phyloP scores from a whole-genome alignment of 108 stramenopile species.

The Skeletonema marinoi region DNA sequence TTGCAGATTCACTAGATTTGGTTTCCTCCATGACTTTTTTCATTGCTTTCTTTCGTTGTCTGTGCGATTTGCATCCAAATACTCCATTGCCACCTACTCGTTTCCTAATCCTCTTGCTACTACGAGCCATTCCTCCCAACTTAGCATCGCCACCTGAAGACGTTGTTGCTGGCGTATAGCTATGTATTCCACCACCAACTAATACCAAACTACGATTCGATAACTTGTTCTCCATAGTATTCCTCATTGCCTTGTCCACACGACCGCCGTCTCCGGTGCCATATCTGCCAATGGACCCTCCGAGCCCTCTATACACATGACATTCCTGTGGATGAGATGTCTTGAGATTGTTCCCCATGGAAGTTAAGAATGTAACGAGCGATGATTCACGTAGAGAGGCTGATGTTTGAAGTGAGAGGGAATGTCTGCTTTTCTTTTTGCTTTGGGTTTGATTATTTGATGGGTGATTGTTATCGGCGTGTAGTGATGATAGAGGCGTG shows the following conservation, averaged over 20 bases:
- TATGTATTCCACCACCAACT: conserved; percentile 32
- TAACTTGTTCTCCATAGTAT: conserved; percentile 22
- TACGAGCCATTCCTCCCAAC: no score
- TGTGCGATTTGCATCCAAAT: conserved; percentile 38
- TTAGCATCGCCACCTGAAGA: background rate
- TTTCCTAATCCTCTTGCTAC: conserved; percentile 35
- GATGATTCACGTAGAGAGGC: conserved; percentile 33
- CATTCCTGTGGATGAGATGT: conserved; percentile 21
- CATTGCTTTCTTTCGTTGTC: conserved; percentile 34
- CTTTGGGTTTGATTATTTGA: background rate
- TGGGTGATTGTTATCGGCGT: conserved; percentile 6
- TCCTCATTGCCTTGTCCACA: background rate
- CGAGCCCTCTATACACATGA: conserved; percentile 14
- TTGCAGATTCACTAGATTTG: background rate
- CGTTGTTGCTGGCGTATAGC: background rate
- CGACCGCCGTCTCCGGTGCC: conserved; percentile 32
- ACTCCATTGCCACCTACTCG: conserved; percentile 39
- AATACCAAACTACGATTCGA: conserved; percentile 41
- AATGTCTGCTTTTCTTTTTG: conserved; percentile 22
- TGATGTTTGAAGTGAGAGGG: conserved; percentile 36
- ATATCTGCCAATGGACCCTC: conserved; percentile 12
- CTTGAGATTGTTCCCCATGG: conserved; percentile 12
- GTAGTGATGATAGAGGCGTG: conserved; percentile 23
- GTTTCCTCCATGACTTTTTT: background rate
- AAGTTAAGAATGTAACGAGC: conserved; percentile 18